Conservation (phyloP, 306 rosid genomes). For the Casuarina cunninghamiana region DNA sequence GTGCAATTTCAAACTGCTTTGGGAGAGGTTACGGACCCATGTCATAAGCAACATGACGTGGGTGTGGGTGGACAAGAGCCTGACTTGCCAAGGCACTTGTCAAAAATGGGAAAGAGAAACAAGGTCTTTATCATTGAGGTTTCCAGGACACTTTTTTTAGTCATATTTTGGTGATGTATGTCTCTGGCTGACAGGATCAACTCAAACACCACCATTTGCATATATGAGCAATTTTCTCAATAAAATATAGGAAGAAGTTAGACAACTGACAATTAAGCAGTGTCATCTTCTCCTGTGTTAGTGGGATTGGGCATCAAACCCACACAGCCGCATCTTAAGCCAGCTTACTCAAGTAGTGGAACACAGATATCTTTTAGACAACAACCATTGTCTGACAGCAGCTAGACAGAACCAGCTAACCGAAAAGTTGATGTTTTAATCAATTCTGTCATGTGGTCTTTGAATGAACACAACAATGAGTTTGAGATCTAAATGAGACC, state of each 20-base stretch:
- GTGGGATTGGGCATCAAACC: neutral
- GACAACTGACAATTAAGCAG: neutral
- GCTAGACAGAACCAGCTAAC: neutral
- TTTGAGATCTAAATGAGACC: slow-evolving; percentile 51
- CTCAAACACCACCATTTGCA: neutral
- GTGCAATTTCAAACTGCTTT: neutral
- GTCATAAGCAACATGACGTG: neutral
- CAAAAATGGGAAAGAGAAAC: neutral
- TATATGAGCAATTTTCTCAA: neutral
- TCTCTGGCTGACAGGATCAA: neutral
- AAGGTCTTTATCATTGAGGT: neutral
- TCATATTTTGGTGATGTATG: neutral
- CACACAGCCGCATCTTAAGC: neutral
- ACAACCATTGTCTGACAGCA: neutral
- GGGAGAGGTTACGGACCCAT: neutral
- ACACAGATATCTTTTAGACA: neutral
- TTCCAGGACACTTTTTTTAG: neutral
- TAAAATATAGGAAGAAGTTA: neutral
- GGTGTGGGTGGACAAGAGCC: neutral
- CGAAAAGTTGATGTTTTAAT: slow-evolving; percentile 1
- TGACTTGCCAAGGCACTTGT: slow-evolving; percentile 1
- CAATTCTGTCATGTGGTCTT: slow-evolving; percentile 12
- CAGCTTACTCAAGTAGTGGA: neutral
- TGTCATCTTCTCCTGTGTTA: neutral
- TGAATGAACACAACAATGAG: slow-evolving; percentile 13